Conservation (phyloP, 768 basidiomycete genomes). For the Candolleomyces efflorescens region DNA sequence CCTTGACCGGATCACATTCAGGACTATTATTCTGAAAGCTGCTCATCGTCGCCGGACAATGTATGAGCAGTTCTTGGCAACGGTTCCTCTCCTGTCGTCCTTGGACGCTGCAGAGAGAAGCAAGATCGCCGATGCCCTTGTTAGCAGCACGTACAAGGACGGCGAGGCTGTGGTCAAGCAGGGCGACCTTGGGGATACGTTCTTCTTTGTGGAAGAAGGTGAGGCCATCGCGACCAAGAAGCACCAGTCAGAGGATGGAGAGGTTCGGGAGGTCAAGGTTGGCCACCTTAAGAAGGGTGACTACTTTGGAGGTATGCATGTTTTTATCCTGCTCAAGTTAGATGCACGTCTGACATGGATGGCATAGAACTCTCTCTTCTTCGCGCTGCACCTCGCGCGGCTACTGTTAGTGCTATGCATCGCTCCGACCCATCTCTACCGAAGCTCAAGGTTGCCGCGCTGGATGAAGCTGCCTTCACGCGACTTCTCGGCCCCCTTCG, state of each 20-base stretch:
- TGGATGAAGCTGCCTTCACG: slow-evolving; percentile 92
- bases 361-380: slow-evolving; percentile 83
- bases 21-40: slow-evolving; percentile 93
- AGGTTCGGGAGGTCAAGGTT: slow-evolving; percentile 62
- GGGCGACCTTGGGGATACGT: slow-evolving; percentile 95
- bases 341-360: neutral
- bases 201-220: slow-evolving; percentile 97
- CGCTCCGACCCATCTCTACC: slow-evolving; percentile 43
- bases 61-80: slow-evolving; percentile 95
- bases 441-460: slow-evolving; percentile 88
- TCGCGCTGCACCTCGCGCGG: slow-evolving; percentile 85
- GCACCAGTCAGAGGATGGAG: slow-evolving; percentile 54
- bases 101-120: slow-evolving; percentile 86
- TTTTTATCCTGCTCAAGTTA: neutral
- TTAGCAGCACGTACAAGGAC: slow-evolving; percentile 74
- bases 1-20: slow-evolving; percentile 96
- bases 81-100: slow-evolving; percentile 81
- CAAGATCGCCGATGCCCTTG: slow-evolving; percentile 95
- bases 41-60: slow-evolving; percentile 88
- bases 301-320: slow-evolving; percentile 88
- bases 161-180: slow-evolving; percentile 87
- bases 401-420: slow-evolving; percentile 85
- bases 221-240: slow-evolving; percentile 83
- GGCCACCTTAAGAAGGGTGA: slow-evolving; percentile 84
- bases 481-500: slow-evolving; percentile 88